Percentiles rank a stretch among this genome's conserved stretches.
Evolutionary conservation across 108 stramenopile genomes (phyloP).

Genomic region (Cyclotella sp.): DNA sequence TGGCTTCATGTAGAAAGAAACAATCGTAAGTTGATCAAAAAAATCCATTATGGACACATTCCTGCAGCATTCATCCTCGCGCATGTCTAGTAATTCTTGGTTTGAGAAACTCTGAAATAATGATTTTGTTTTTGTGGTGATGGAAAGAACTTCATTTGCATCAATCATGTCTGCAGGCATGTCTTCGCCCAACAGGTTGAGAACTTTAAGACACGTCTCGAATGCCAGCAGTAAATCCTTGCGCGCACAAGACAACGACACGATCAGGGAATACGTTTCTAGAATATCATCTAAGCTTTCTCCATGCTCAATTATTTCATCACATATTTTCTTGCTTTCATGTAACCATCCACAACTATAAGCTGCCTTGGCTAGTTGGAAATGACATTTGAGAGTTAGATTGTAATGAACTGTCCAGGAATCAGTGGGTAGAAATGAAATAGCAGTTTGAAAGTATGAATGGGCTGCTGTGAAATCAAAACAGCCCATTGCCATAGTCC

Average conservation of each 20-base stretch:
- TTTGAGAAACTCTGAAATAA: neutral
- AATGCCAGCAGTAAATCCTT: slow-evolving; percentile 13
- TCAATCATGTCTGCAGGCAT: slow-evolving; percentile 11
- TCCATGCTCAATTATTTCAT: neutral
- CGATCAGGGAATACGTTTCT: slow-evolving; percentile 1
- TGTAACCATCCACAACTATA: slow-evolving; percentile 7
- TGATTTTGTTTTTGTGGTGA: neutral
- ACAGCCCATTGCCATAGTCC: slow-evolving; percentile 17
- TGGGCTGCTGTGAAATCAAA: slow-evolving; percentile 37
- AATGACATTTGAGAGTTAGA: slow-evolving; percentile 2
- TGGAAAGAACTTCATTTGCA: neutral
- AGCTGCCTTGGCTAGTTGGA: neutral
- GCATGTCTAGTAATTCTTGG: slow-evolving; percentile 4
- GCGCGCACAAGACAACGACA: neutral
- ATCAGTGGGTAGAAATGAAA: slow-evolving; percentile 11
- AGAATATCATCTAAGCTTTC: slow-evolving; percentile 19
- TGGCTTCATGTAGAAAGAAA: neutral
- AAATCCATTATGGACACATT: neutral
- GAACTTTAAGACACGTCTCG: slow-evolving; percentile 33
- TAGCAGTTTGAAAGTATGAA: slow-evolving; percentile 20
- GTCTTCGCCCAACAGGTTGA: slow-evolving; percentile 31
- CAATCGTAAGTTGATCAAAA: neutral
- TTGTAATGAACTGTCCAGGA: slow-evolving; percentile 18
- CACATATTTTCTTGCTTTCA: neutral
- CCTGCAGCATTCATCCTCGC: neutral